These are phyloP conservation scores for Dunaliella primolecta DNA, from an alignment of 139 green algal genomes.

Conservation along the genomic window DNA sequence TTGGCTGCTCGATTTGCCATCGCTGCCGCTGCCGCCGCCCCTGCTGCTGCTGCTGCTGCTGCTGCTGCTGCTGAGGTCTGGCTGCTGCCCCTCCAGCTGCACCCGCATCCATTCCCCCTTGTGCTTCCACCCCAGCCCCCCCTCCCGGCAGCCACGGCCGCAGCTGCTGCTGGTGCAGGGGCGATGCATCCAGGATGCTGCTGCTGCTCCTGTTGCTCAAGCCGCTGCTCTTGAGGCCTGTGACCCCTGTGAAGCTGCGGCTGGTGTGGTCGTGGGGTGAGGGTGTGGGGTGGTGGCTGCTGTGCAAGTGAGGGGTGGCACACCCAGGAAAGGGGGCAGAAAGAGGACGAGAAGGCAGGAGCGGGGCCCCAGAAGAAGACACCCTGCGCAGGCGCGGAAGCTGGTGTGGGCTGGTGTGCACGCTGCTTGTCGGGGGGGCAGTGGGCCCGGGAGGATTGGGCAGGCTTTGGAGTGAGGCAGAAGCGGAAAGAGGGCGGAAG, in stretches of 20 bases:
- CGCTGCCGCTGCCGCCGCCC: background rate
- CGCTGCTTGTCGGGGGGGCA: background rate
- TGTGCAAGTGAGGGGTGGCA: background rate
- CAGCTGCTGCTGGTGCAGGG: background rate
- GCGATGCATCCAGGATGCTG: background rate
- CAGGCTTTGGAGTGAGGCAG: too few relatives aligned
- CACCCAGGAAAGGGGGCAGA: background rate
- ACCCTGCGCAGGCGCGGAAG: background rate
- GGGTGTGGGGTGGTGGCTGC: too few relatives aligned
- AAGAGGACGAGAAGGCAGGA: background rate
- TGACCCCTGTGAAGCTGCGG: too few relatives aligned
- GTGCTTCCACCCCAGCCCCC: background rate
- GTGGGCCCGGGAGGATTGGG: too few relatives aligned
- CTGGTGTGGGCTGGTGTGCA: background rate
- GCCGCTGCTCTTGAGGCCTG: background rate
- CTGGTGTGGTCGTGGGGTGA: too few relatives aligned
- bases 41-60: background rate
- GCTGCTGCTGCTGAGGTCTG: background rate
- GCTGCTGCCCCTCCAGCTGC: background rate
- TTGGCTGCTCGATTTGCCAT: background rate
- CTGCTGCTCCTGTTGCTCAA: background rate
- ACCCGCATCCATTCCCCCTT: background rate
- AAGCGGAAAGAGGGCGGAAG: background rate
- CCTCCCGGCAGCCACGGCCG: background rate
- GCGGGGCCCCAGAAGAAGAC: background rate